Base-by-base conservation (phyloP, 1,284 basidiomycete species). In the Apiotrichum laibachii region DNA sequence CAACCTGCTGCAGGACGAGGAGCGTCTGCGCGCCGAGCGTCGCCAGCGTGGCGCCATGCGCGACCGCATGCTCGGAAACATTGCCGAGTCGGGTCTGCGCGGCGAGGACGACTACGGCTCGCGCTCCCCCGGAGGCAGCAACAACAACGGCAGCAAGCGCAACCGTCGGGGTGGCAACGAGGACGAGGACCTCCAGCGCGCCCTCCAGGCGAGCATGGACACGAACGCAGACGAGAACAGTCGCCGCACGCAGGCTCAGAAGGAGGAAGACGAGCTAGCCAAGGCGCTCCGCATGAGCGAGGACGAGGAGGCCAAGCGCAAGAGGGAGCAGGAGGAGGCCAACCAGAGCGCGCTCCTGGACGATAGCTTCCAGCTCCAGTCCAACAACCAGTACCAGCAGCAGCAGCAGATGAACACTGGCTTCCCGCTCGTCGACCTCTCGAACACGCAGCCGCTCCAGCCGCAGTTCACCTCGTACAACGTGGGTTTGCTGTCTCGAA, bases 1-100 rank as follows among this genome's bases (percentile, higher is more conserved):
- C 43, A 94, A 94, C 73, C 84, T 99, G 9, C 84, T 99, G n/a
- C 83, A 86, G 73, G 96, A 99, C 74, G 89, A 97, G 66, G 79
- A 83, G 5, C 85, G 94, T 18, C 83, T 99, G 58, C 85, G 92
- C 9, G 86, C 91, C 64, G 93, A 95, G 77, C 85, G 96, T 46
- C 83, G 88, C 40, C 74, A 75, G 51, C 84, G 95, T 31, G 92
- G 93, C 5, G 84, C 85, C 62, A 99, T 98, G 94, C 86, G 93
- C 45, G 92, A 97, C 80, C 86, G 95, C 19, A 95, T 98, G 92
- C 81, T 88, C 55, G 83, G 84, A 50, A 86, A 85, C 19, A 78
- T 82, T 40, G 77, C 75, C 26, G 70, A 77, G 40, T 69, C 66
- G 53, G 71, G 72, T 8, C 61, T 79, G 9, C 77, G 77, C 31